These are phyloP conservation scores for Dentipellis sp. DNA, from an alignment of 768 basidiomycete species.

Conservation along the genomic window DNA sequence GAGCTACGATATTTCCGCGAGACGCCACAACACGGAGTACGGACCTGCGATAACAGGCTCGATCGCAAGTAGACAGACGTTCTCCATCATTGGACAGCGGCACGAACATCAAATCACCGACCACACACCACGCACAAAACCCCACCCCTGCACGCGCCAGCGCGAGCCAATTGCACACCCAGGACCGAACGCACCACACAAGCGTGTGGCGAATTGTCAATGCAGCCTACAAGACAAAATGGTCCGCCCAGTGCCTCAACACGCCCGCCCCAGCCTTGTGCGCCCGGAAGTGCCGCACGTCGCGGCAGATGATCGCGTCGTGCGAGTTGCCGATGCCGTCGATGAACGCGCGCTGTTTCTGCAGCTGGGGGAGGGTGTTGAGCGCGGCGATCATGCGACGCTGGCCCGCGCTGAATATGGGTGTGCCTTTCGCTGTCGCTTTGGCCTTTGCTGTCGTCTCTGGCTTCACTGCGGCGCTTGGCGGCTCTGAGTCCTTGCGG, in stretches of 20 bases:
- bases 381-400: slow-evolving; percentile 45
- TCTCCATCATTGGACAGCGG: no score
- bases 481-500: not conserved
- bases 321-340: slow-evolving; percentile 54
- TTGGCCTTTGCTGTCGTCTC: not conserved
- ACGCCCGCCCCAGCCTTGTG: slow-evolving; percentile 59
- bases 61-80: no score
- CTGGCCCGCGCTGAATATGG: slow-evolving; percentile 46
- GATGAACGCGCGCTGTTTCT: slow-evolving; percentile 66
- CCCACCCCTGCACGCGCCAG: no score
- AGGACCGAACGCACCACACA: no score
- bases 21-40: no score
- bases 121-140: no score
- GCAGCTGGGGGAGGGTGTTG: slow-evolving; percentile 56
- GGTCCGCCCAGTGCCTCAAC: slow-evolving; percentile 62
- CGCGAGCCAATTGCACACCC: no score
- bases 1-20: no score
- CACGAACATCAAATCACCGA: no score
- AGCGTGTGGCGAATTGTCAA: no score
- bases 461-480: not conserved
- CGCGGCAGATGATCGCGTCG: slow-evolving; percentile 62
- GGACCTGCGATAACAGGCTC: no score
- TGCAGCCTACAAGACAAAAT: slow-evolving; percentile 37
- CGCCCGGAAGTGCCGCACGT: slow-evolving; percentile 46
- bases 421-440: slow-evolving; percentile 13